Conservation (phyloP, 2,329 filamentous ascomycete species). For the Fusarium staphyleae region DNA sequence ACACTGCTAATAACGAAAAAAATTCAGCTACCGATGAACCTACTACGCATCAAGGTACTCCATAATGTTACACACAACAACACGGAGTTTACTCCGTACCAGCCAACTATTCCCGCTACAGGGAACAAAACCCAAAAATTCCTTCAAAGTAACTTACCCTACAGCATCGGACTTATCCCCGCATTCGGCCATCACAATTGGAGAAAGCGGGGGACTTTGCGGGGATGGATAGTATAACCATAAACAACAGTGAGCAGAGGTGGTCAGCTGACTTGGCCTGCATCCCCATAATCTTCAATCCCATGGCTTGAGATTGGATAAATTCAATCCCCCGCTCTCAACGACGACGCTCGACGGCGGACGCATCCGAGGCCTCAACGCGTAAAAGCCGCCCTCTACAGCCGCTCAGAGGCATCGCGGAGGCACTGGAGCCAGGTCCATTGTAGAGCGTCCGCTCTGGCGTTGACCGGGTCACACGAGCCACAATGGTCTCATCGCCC, state of each 20-base stretch:
- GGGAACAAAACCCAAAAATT: background rate
- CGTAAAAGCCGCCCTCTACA: background rate
- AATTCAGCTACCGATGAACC: too few relatives aligned
- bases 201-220: constrained; percentile 29
- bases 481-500: constrained; percentile 40
- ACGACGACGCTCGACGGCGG: background rate
- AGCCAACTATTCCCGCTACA: background rate
- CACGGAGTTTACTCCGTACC: too few relatives aligned
- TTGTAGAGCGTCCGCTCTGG: constrained; percentile 15
- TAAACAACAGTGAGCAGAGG: constrained; percentile 23
- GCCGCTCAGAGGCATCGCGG: background rate
- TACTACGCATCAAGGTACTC: too few relatives aligned
- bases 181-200: constrained; percentile 21
- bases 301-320: constrained; percentile 11
- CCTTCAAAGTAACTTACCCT: constrained; percentile 8
- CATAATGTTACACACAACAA: too few relatives aligned
- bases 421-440: background rate
- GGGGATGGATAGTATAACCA: constrained; percentile 20
- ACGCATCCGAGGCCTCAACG: background rate
- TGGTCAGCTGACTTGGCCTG: constrained; percentile 31
- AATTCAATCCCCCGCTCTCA: constrained; percentile 3
- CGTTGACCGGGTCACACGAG: constrained; percentile 11
- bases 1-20: too few relatives aligned
- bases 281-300: constrained; percentile 33
- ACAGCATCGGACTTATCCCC: constrained; percentile 12